Base-by-base conservation (phyloP, 2,329 filamentous ascomycete genomes). In the Pezicula radicicola region DNA sequence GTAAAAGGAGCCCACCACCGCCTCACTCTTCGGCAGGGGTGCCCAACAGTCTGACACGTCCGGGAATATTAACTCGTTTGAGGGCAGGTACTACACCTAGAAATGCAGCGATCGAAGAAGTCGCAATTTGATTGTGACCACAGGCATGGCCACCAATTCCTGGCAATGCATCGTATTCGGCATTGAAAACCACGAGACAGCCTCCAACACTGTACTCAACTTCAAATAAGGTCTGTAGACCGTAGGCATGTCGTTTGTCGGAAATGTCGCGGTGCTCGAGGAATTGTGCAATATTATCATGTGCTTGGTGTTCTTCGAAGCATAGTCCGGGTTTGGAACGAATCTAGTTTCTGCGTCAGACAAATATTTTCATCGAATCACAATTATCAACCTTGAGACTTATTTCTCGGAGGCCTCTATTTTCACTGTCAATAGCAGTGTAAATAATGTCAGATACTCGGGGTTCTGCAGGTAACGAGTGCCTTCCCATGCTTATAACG, bases 161-260 rank as follows among this genome's bases (percentile, higher is more conserved):
- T 0, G 73, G 74, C 1, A 77, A 66, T 1, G 73, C 74, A 50
- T 77, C 75, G 49, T 76, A 75, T 56, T 76, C 72, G 46, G 69
- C 70, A 50, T 72, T 73, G 50, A 71, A 65, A 8, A 70, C 61
- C 30, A 74, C 60, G 0, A 72, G 66, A 2, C 69, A 67, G 6
- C 72, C 71, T 3, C 71, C 73, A 0, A 63, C 60, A 27, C 77
- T 77, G 28, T 65, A 61, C 12, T 71, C 65, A n/a, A 69, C 73
- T 40, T 73, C 72, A 54, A 81, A 81, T 4, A 75, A 70, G 0
- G 79, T 81, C 8, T 72, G 67, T 0, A 81, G 54, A 3, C 75
- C 77, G 55, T 77, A 78, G 0, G 77, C 72, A 51, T 76, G 72
- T 1, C 72, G 71, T 7, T 67, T 75, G 6, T 80, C 74, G 0